Base-by-base conservation (phyloP, 345 rosid genomes). In the Gynandropsis gynandra region DNA sequence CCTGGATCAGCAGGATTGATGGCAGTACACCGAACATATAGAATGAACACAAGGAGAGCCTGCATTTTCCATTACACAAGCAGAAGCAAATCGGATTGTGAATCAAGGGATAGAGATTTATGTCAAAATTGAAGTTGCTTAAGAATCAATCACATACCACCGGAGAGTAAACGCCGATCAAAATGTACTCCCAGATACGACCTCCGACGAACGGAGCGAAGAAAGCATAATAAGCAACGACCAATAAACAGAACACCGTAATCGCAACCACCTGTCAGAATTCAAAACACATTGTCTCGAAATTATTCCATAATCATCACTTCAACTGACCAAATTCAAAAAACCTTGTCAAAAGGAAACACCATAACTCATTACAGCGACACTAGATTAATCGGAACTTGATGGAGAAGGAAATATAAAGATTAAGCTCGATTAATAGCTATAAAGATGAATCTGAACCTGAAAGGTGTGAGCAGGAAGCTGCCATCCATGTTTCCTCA, bases 1-100 rank as follows among this genome's bases (percentile, higher is more conserved):
- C 96, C 93, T 44, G 98, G 98, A 81, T 92, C 98, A n/a, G 96
- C 98, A 34, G 96, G 98, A 70, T 92, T 92, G 45, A 92, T 87
- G 34, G 96, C 98, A 61, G 98, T 92, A 72, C 93, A 85, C 12
- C 96, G 89, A 59, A 85, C 95, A 78, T 92, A 92, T 9, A 92
- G 85, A 65, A 92, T 67, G 45, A 92, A 92, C 49, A 87, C 98
- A 42, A 82, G 73, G 47, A 92, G 78, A 24, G 79, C 98, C 96
- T 92, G 86, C 67, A 78, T n/a, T 55, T 36, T 12, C 61, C 67
- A 59, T 8, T 20, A 48, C n/a, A 54, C 27, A 40, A 47, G 18
- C 31, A 49, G 2, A 43, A 42, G 15, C 9, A 10, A 16, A 5
- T 63, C 67, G 55, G 31, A 20, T 47, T 5, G 29, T 24, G 5